These are phyloP conservation scores for Hippophae rhamnoides DNA, from an alignment of 306 rosid species.

Conservation along the genomic window DNA sequence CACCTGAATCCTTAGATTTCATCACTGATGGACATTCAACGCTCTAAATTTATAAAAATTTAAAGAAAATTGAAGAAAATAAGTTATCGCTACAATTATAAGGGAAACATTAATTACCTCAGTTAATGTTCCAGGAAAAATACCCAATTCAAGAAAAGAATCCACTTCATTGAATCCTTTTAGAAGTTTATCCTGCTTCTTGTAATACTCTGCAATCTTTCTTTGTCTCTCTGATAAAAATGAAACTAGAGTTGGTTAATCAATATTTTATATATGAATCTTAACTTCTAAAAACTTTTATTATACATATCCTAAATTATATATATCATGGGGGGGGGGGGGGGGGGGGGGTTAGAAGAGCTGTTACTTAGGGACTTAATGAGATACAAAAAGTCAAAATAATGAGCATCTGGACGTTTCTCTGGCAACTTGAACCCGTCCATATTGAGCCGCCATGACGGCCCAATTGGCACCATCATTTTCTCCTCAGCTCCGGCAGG, in stretches of 20 bases:
- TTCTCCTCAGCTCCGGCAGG: slow-evolving; percentile 36
- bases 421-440: slow-evolving; percentile 48
- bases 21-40: neutral
- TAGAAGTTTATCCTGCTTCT: slow-evolving; percentile 63
- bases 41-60: too few relatives aligned
- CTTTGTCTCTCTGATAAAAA: slow-evolving; percentile 46
- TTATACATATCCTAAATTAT: too few relatives aligned
- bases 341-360: neutral
- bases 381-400: slow-evolving; percentile 42
- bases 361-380: slow-evolving; percentile 37
- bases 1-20: too few relatives aligned
- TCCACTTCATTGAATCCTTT: slow-evolving; percentile 74
- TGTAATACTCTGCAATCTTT: slow-evolving; percentile 60
- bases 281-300: too few relatives aligned
- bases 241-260: neutral
- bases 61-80: too few relatives aligned
- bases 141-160: slow-evolving; percentile 46
- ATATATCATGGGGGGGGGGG: too few relatives aligned
- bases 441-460: slow-evolving; percentile 80
- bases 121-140: slow-evolving; percentile 41
- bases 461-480: slow-evolving; percentile 33
- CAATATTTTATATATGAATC: neutral
- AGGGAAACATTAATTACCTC: slow-evolving; percentile 28
- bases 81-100: neutral
- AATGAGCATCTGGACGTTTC: slow-evolving; percentile 32